phyloP scores from a whole-genome alignment of 257 asterid genomes.

The Solanum piurae region DNA sequence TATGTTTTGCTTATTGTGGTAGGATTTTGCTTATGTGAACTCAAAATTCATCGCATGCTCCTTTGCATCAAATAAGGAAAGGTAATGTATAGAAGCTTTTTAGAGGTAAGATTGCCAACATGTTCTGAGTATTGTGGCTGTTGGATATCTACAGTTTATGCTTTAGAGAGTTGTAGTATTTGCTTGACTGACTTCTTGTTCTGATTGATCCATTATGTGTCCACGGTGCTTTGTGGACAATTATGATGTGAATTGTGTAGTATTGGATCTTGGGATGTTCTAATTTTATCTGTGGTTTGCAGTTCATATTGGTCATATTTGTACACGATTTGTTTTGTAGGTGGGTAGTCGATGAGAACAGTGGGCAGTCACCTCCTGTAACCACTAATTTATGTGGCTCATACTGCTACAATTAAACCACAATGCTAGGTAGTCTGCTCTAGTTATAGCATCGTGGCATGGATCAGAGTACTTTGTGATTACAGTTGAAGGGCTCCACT shows the following conservation, averaged over 20 bases:
- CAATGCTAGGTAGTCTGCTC: not conserved
- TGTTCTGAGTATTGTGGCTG: not conserved
- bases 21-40: not conserved
- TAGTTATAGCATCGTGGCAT: not conserved
- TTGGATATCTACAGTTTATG: not conserved
- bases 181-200: not conserved
- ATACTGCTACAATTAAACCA: not conserved
- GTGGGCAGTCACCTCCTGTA: not conserved
- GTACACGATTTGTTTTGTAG: not conserved
- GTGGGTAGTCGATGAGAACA: not conserved
- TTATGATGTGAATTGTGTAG: not conserved
- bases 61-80: not conserved
- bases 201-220: not conserved
- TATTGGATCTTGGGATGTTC: not conserved
- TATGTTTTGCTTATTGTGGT: not conserved
- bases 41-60: not conserved
- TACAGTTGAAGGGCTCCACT: conserved; percentile 46
- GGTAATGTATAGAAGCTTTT: not conserved
- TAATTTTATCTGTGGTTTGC: not conserved
- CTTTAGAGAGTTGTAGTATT: not conserved
- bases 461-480: not conserved
- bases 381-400: not conserved
- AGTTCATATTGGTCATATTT: not conserved
- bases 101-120: not conserved
- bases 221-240: not conserved